Base-by-base conservation (phyloP, 2,329 filamentous ascomycete genomes). In the Aspergillus phoenicis region DNA sequence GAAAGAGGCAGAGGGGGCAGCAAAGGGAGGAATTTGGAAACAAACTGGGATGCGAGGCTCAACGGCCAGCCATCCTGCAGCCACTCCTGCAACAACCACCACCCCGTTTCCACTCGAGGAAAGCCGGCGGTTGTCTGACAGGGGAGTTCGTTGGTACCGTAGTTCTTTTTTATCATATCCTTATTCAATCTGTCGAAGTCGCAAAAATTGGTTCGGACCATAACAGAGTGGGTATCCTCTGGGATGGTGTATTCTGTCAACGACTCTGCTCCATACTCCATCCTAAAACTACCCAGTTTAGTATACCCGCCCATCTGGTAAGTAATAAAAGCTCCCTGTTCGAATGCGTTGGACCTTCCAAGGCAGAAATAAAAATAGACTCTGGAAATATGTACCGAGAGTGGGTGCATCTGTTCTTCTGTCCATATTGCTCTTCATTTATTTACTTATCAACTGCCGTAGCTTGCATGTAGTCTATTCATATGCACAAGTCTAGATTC, bases 381-480 rank as follows among this genome's bases (percentile, higher is more conserved):
- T 36, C 33, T 51, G 47, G 47, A 20, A 33, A 11, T 8, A 30
- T n/a, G 24, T 30, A 8, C 45, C 45, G 45, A 22, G 8, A 10
- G 47, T 51, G 47, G 47, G 15, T 30, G 26, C 47, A 17, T 30
- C 26, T 17, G 47, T 51, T 51, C 47, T 33, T 26, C 11, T n/a
- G 13, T 51, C 47, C 15, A 51, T 51, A 51, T 51, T 51, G n/a
- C n/a, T 26, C 28, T 49, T 49, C 47, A 49, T 51, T 30, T 51
- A 45, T 45, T 45, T 22, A 2, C 17, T 24, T 24, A 13, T 17
- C 24, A 51, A 51, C 3, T 51, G 47, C 47, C 47, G 47, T 51
- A 33, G 47, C 47, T 51, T 30, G 26, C 47, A 33, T 20, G 47
- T 20, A 45, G 15, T 49, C 26, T 51, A 51, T 51, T 20, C 33